phyloP scores from a whole-genome alignment of 2,329 filamentous ascomycete species.

The Cephalotrichum gorgonifer region DNA sequence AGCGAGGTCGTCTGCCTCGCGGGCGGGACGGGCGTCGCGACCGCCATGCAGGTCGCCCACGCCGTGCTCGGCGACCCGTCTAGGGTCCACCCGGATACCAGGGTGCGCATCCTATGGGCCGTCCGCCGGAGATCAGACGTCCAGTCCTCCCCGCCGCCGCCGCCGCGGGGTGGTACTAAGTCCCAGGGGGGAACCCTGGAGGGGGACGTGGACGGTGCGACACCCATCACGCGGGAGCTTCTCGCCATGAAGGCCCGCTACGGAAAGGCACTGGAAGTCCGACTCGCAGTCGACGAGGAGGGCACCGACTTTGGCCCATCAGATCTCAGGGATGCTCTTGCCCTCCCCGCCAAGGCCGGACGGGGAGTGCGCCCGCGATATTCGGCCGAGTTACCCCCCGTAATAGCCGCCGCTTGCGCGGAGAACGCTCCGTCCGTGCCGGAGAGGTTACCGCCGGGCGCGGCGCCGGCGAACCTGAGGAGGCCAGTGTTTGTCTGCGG shows the following conservation, averaged over 20 bases:
- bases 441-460: slow-evolving; percentile 18
- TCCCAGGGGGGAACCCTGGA: slow-evolving; percentile 9
- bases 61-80: slow-evolving; percentile 36
- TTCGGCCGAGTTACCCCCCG: not conserved
- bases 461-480: slow-evolving; percentile 17
- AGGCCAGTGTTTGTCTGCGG: slow-evolving; percentile 67
- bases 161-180: too few species aligned
- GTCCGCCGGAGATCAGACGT: slow-evolving; percentile 49
- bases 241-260: slow-evolving; percentile 48
- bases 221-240: slow-evolving; percentile 51
- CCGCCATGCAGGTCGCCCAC: slow-evolving; percentile 71
- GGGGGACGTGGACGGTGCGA: slow-evolving; percentile 18
- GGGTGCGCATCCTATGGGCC: slow-evolving; percentile 74
- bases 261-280: slow-evolving; percentile 48
- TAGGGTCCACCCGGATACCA: slow-evolving; percentile 12
- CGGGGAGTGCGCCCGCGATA: not conserved
- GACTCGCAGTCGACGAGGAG: slow-evolving; percentile 79
- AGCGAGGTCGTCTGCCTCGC: slow-evolving; percentile 68
- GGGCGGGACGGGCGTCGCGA: slow-evolving; percentile 85
- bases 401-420: slow-evolving; percentile 3
- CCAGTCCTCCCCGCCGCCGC: slow-evolving; percentile 13
- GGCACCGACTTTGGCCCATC: slow-evolving; percentile 49
- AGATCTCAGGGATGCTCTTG: slow-evolving; percentile 30
- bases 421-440: slow-evolving; percentile 12
- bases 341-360: not conserved